A percentile compares a stretch with the other conserved stretches of the same genome.
Evolutionary conservation across 495 filamentous ascomycete genomes (phyloP).

Genomic region (Gamarada debralockiae): DNA sequence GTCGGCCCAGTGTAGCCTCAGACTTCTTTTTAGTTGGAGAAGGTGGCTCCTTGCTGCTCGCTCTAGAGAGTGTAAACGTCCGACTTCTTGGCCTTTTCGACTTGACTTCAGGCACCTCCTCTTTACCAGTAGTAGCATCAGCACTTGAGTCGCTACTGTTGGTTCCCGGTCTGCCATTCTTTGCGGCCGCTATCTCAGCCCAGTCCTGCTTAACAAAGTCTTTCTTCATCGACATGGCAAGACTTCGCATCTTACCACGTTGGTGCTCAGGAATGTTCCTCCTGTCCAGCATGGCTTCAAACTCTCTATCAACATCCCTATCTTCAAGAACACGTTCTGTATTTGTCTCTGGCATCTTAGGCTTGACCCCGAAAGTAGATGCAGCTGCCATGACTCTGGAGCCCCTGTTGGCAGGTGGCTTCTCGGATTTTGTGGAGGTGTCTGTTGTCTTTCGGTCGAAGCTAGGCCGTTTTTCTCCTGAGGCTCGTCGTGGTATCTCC

Average conservation of each 20-base stretch:
- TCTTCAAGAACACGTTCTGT: conserved; percentile 23
- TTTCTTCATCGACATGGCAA: conserved; percentile 86
- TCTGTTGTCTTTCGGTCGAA: conserved; percentile 24
- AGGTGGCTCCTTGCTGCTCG: conserved; percentile 48
- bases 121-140: conserved; percentile 23
- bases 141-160: conserved; percentile 26
- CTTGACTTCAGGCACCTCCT: conserved; percentile 15
- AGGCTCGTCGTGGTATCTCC: conserved; percentile 15
- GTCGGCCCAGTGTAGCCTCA: conserved; percentile 43
- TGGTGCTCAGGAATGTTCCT: conserved; percentile 92
- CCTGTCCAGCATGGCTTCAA: conserved; percentile 71
- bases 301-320: conserved; percentile 44
- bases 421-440: conserved; percentile 22
- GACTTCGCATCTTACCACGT: conserved; percentile 85
- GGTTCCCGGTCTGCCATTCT: conserved; percentile 27
- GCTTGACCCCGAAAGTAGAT: conserved; percentile 40
- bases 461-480: conserved; percentile 19
- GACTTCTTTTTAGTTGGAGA: conserved; percentile 59
- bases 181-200: conserved; percentile 51
- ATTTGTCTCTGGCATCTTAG: conserved; percentile 34
- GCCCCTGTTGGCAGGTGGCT: conserved; percentile 30
- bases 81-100: conserved; percentile 63
- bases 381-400: conserved; percentile 65
- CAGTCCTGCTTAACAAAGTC: conserved; percentile 91
- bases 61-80: conserved; percentile 71